These are phyloP conservation scores for Metschnikowia gelsemii DNA, from an alignment of 805 yeast genomes.

Conservation along the genomic window DNA sequence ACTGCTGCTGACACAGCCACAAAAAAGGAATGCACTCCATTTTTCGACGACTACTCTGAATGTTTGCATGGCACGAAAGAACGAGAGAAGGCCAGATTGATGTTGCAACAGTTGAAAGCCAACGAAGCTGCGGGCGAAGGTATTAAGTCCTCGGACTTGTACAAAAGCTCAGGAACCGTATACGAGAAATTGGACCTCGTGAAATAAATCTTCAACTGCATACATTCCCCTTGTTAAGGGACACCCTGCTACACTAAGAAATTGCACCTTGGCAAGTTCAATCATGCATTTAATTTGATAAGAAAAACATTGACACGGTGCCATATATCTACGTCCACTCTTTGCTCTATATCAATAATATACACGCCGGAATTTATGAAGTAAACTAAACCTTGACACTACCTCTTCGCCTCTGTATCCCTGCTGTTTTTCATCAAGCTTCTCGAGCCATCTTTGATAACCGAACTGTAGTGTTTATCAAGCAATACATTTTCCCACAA, in stretches of 20 bases:
- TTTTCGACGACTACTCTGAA: conserved; percentile 46
- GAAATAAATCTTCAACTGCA: conserved; percentile 8
- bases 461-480: conserved; percentile 80
- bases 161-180: conserved; percentile 40
- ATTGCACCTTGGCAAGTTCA: neutral
- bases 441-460: conserved; percentile 66
- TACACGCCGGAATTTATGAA: conserved; percentile 2
- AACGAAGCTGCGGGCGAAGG: conserved; percentile 42
- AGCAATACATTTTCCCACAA: conserved; percentile 84
- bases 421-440: conserved; percentile 41
- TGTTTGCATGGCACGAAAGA: conserved; percentile 49
- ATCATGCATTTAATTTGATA: neutral
- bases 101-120: conserved; percentile 47
- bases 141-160: conserved; percentile 43
- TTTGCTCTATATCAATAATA: conserved; percentile 1
- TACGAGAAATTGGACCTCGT: conserved; percentile 47
- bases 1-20: conserved; percentile 44
- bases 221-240: neutral
- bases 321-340: neutral
- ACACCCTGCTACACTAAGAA: neutral
- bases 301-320: neutral
- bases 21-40: conserved; percentile 44
- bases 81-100: conserved; percentile 44
- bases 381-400: too few species aligned
- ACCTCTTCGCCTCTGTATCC: conserved; percentile 13